Conservation (phyloP, 1,284 basidiomycete genomes). For the Golubevia pallescens region DNA sequence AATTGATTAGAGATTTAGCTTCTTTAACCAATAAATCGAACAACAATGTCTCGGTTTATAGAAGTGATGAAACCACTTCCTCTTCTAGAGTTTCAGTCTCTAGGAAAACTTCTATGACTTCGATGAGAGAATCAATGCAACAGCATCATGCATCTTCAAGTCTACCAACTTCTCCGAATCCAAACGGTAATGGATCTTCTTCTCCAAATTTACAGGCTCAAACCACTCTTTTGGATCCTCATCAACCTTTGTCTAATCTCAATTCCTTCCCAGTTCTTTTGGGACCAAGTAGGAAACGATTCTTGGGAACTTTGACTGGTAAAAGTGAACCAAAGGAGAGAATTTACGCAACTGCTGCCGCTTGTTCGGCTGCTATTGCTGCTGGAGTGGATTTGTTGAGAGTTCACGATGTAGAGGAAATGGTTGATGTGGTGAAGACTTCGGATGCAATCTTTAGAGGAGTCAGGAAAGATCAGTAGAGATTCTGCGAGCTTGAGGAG, state of each 20-base stretch:
- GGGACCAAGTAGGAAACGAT: constrained; percentile 52
- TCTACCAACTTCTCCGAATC: constrained; percentile 78
- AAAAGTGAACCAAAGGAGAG: constrained; percentile 72
- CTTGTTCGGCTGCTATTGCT: constrained; percentile 77
- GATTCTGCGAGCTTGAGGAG: too few relatives aligned
- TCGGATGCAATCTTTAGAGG: constrained; percentile 68
- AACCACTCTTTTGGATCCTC: not conserved
- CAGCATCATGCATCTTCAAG: too few relatives aligned
- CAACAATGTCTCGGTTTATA: not conserved
- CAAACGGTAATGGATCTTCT: constrained; percentile 67
- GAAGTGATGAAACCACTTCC: not conserved
- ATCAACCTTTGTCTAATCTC: constrained; percentile 11
- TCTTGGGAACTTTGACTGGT: constrained; percentile 49
- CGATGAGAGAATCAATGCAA: not conserved
- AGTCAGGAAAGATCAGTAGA: too few relatives aligned
- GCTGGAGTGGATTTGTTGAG: constrained; percentile 78
- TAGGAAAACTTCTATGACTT: not conserved
- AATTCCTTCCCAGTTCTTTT: constrained; percentile 44
- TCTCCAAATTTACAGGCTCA: not conserved
- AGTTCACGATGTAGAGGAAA: constrained; percentile 81
- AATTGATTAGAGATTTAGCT: constrained; percentile 64
- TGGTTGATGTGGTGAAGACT: constrained; percentile 72
- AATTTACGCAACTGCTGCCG: constrained; percentile 80
- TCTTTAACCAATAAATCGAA: constrained; percentile 6
- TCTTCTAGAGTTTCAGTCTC: not conserved